Conservation (phyloP, 176 grass and related monocot species). For the barley (Hordeum vulgare) region MorexV3_pseudomolecules_assembly NC_058523.1:48091203-48091702, state of each 20-base stretch:
- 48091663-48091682: not conserved
- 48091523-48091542: not conserved
- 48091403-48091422: too few relatives aligned
- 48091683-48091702: not conserved
- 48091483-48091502: too few relatives aligned
- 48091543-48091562: not conserved
- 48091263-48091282: too few relatives aligned
- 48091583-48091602: not conserved
- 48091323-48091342: not conserved
- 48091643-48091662: not conserved
- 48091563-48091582: not conserved
- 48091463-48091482: not conserved
- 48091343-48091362: not conserved
- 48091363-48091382: too few relatives aligned
- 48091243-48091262: too few relatives aligned
- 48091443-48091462: too few relatives aligned
- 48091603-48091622: not conserved
- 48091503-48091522: not conserved
- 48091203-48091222: too few relatives aligned
- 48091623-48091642: not conserved
- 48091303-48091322: not conserved
- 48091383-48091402: too few relatives aligned
- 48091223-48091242: too few relatives aligned
- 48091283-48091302: too few relatives aligned
- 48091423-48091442: too few relatives aligned